Base-by-base conservation (phyloP, 345 rosid species). In the Aquilaria sinensis region DNA sequence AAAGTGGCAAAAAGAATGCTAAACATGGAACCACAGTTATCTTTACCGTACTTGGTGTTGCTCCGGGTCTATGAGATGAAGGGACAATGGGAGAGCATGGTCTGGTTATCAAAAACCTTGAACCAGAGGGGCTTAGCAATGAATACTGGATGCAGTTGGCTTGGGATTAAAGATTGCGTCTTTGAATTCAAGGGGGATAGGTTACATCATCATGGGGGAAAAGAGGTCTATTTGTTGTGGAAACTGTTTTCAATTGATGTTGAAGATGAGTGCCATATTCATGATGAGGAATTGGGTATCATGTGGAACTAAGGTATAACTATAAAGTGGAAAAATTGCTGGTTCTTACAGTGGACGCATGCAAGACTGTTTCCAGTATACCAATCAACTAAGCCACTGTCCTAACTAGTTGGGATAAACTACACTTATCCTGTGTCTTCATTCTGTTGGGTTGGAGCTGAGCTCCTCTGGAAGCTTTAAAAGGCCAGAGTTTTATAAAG, bases 1-100 rank as follows among this genome's bases (percentile, higher is more conserved):
- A 66, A 56, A 51, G 63, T 82, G 9, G 92, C 81, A 30, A 67
- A 69, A 71, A 75, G 61, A 67, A 76, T 88, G 78, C 67, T 80
- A 55, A 79, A 70, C 8, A 43, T 70, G 43, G 71, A 79, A 47
- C 83, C 83, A 23, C 63, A 66, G 43, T 81, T 87, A 6, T 56
- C 70, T 50, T 53, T 78, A 62, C 79, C 92, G 8, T 86, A 76
- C 68, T 51, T 75, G 12, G 67, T 83, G 60, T 68, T 92, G 78
- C 64, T 72, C 60, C 70, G 71, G 60, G 60, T 71, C 53, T 91
- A 83, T 55, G 87, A 85, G 67, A 79, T 57, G 75, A 76, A 78
- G 68, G 80, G 82, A 45, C 72, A 70, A 48, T 86, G 94, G 97
- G 97, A 86, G 65, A 73, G 71, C 30, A 58, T 84, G 59, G 82